Evolutionary conservation across 2,329 filamentous ascomycete species (phyloP), one percentile per base, ranked within the genome.

Genomic region (Rhytidhysteron rufulum): DNA sequence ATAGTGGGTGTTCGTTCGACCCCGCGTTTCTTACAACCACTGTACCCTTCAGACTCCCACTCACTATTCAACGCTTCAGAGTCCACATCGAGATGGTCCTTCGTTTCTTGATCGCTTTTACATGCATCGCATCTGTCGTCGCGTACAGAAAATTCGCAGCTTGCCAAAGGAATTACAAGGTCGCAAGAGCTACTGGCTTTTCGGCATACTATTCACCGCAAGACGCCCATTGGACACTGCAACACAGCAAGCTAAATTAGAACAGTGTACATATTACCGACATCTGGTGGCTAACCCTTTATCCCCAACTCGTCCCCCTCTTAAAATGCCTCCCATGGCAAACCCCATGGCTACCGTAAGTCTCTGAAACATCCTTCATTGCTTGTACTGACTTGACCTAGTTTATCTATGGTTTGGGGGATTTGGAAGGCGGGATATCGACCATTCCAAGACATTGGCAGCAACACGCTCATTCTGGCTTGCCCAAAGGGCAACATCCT

Each of bases 401-500:
- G 35, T 20, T 24, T 45, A 3, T 39, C 40, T 8, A 24, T 33
- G 22, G n/a, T 42, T 29, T 42, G 16, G n/a, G 20, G 29, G 8
- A 39, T 42, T 19, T 45, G 43, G 43, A 39, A 42, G 25, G 16
- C 18, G 8, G 43, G 40, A 18, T 22, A 49, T 21, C 8, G 34
- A 16, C 41, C 44, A 11, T 49, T 49, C 34, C 13, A 30, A 9
- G 30, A 37, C 17, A 36, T 19, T 7, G 30, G 32, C 22, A 35
- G 17, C 29, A 39, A 46, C 32, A 44, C 35, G 11, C 36, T 49
- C 3, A 18, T 44, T 8, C 38, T 49, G 2, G 36, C 38, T 4
- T 38, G 41, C 4, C 39, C 47, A 9, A 41, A 35, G 4, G 33
- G 38, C 5, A 47, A 44, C 35, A 39, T 47, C 25, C 30, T 49